Evolutionary conservation across 2,329 filamentous ascomycete genomes (phyloP), one percentile per base, ranked within the genome.

Genomic region (Leptographium procerum): DNA sequence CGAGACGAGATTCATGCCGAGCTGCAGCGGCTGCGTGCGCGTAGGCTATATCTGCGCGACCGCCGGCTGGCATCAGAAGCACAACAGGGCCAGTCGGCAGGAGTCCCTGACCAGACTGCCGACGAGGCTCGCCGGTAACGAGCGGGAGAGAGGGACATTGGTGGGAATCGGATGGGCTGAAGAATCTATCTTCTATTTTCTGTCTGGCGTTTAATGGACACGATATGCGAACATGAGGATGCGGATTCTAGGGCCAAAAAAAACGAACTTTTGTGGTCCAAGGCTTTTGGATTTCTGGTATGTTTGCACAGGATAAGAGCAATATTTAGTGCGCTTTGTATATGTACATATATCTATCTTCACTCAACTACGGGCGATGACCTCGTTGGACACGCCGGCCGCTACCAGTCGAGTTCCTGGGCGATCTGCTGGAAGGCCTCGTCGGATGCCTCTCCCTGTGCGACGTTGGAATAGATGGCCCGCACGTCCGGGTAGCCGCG

Each of bases 1-100:
- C 78, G 79, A 63, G 88, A 94, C 58, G 89, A 95, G 73, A 94
- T 99, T 67, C 81, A 86, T 59, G 81, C 80, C 62, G 94, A 99
- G 75, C 77, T 95, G 64, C 80, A 88, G 69, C 78, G 89, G 63
- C 77, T 94, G 69, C 84, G 81, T 69, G 73, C 76, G 57, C 71
- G 77, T 58, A 73, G 82, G 64, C 63, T 95, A 81, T 85, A 94
- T 83, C 80, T 90, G 80, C 75, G 95, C 77, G 81, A 96, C 80
- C 82, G 71, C 58, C 71, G 75, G 60, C 69, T 76, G 58, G 73
- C 73, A 48, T 67, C 69, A 19, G 73, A 77, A 67, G 68, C 59
- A 10, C 40, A 52, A 59, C 65, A 64, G 52, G 63, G 68, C 58
- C 61, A 63, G 36, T 64, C 67, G 29, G 26, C 55, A 33, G 43